Evolutionary conservation across 495 filamentous ascomycete genomes (phyloP).

Genomic region (Lasiosphaeriaceae sp.): DNA sequence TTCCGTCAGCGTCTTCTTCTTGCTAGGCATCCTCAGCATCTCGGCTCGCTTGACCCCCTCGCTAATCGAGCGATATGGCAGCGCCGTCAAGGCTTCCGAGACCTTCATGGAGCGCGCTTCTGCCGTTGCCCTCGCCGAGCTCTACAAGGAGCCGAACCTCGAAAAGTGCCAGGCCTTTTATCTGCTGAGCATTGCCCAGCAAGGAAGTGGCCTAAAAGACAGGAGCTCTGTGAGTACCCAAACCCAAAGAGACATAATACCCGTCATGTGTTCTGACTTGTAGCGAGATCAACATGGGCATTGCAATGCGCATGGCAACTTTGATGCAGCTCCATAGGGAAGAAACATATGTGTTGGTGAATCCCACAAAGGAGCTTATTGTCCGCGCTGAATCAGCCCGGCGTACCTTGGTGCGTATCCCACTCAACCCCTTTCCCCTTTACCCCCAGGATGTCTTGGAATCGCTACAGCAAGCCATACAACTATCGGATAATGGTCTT

Average conservation of each 20-base stretch:
- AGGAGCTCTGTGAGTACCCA: constrained; percentile 40
- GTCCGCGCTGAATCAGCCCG: constrained; percentile 43
- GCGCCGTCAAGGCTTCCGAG: constrained; percentile 40
- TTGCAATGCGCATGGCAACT: constrained; percentile 49
- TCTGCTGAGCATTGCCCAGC: constrained; percentile 48
- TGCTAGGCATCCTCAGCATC: constrained; percentile 45
- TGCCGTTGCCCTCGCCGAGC: constrained; percentile 39
- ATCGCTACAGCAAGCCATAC: not conserved
- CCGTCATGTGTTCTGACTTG: constrained; percentile 19
- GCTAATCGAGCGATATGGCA: constrained; percentile 40
- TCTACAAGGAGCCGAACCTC: constrained; percentile 46
- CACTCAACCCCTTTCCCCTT: not conserved
- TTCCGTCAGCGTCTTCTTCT: constrained; percentile 44
- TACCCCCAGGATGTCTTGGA: not conserved
- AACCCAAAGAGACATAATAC: not conserved
- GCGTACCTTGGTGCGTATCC: constrained; percentile 41
- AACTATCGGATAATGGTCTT: not conserved
- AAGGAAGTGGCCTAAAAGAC: constrained; percentile 44
- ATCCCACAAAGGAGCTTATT: constrained; percentile 35
- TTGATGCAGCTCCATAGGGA: constrained; percentile 49
- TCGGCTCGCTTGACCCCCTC: constrained; percentile 45
- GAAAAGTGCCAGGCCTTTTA: constrained; percentile 51
- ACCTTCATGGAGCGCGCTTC: constrained; percentile 47
- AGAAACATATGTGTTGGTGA: constrained; percentile 41
- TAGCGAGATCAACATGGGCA: constrained; percentile 45